These are phyloP conservation scores for Aulographum hederae DNA, from an alignment of 2,329 filamentous ascomycete species.

Conservation along the genomic window DNA sequence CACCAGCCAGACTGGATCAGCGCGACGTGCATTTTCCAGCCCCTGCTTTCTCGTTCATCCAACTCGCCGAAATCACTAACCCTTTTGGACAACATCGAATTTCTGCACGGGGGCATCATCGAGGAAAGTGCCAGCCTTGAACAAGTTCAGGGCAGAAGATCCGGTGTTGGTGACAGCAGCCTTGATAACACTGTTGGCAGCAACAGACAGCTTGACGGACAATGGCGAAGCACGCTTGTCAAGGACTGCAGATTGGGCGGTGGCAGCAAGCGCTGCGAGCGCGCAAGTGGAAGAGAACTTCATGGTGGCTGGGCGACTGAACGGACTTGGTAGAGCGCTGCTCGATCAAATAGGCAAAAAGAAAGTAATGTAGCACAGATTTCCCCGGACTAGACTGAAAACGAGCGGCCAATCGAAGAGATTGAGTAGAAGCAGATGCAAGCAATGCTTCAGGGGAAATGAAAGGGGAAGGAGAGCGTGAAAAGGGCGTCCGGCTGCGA, in stretches of 20 bases:
- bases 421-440: background rate
- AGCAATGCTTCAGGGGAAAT: background rate
- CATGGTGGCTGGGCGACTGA: background rate
- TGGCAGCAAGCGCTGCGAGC: background rate
- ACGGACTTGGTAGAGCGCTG: too few relatives aligned
- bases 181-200: constrained; percentile 35
- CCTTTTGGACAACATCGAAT: background rate
- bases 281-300: background rate
- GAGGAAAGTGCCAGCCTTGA: constrained; percentile 36
- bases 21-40: background rate
- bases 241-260: background rate
- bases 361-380: background rate
- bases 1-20: too few relatives aligned
- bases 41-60: too few relatives aligned
- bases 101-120: constrained; percentile 17
- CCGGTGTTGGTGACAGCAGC: constrained; percentile 36
- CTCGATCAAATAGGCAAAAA: too few relatives aligned
- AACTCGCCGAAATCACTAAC: too few relatives aligned
- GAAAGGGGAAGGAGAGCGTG: background rate
- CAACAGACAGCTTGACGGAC: constrained; percentile 3
- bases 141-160: constrained; percentile 28
- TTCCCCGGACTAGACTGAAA: too few relatives aligned
- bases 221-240: background rate
- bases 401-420: background rate
- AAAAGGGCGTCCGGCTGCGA: background rate